Evolutionary conservation across 2,329 filamentous ascomycete genomes (phyloP).

Genomic region (Xylariaceae sp.): DNA sequence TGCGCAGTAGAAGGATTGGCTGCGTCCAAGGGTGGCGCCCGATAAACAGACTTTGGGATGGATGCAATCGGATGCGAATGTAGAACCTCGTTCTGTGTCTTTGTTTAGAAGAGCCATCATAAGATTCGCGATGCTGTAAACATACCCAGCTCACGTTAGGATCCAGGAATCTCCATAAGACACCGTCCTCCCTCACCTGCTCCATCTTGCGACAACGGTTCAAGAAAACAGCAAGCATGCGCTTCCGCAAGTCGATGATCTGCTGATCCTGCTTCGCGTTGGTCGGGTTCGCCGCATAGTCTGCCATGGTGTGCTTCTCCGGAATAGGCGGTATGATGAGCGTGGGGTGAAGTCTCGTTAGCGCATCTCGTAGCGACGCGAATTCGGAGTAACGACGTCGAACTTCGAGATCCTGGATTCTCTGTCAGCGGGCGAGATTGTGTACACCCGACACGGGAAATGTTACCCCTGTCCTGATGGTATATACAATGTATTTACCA

Average conservation of each 20-base stretch:
- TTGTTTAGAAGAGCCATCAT: slow-evolving; percentile 13
- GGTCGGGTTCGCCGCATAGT: slow-evolving; percentile 96
- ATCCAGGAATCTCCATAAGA: slow-evolving; percentile 97
- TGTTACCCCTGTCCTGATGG: slow-evolving; percentile 85
- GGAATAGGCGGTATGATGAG: slow-evolving; percentile 95
- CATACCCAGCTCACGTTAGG: slow-evolving; percentile 97
- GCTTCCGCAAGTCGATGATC: slow-evolving; percentile 93
- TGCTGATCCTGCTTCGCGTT: slow-evolving; percentile 96
- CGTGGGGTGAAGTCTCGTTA: slow-evolving; percentile 89
- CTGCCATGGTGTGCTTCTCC: slow-evolving; percentile 97
- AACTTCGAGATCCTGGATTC: slow-evolving; percentile 80
- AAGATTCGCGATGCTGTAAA: background rate
- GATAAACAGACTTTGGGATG: slow-evolving; percentile 89
- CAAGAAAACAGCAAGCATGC: slow-evolving; percentile 93
- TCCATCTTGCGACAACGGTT: slow-evolving; percentile 94
- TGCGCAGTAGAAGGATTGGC: slow-evolving; percentile 90
- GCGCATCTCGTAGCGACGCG: slow-evolving; percentile 79
- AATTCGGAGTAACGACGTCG: slow-evolving; percentile 96
- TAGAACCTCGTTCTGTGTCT: slow-evolving; percentile 78
- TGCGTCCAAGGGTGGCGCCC: slow-evolving; percentile 90
- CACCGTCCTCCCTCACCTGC: slow-evolving; percentile 83
- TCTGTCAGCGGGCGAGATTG: slow-evolving; percentile 5
- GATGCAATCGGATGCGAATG: slow-evolving; percentile 86
- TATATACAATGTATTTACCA: slow-evolving; percentile 94
- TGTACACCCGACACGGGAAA: slow-evolving; percentile 1